Percentiles rank a stretch among this genome's conserved stretches.
phyloP scores from a whole-genome alignment of 2,329 filamentous ascomycete species.

The Penicillium rolfsii region DNA sequence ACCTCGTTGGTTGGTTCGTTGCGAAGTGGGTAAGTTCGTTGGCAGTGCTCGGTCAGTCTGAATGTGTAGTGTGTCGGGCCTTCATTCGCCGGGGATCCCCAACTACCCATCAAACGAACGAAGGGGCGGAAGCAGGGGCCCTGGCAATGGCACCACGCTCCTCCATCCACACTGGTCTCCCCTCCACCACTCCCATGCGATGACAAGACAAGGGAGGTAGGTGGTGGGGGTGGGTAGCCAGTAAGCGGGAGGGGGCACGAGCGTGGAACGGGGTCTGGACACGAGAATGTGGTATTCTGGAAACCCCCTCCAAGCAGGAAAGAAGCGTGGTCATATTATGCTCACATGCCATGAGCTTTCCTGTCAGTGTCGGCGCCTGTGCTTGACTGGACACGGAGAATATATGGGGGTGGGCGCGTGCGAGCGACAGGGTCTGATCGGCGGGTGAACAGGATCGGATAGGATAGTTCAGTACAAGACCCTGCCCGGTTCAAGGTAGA shows the following conservation, averaged over 20 bases:
- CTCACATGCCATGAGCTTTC: background rate
- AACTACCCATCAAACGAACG: background rate
- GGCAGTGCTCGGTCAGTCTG: background rate
- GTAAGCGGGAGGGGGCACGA: conserved; percentile 16
- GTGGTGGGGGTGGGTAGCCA: conserved; percentile 6
- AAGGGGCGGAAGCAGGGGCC: background rate
- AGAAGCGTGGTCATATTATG: background rate
- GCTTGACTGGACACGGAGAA: conserved; percentile 1
- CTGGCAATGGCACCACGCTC: background rate
- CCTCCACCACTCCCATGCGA: background rate
- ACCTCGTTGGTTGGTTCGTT: background rate
- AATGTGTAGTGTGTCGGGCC: conserved; percentile 14
- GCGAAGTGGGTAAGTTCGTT: background rate
- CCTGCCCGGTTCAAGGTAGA: too few species aligned
- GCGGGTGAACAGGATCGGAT: background rate
- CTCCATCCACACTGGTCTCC: background rate
- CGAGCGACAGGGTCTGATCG: conserved; percentile 10
- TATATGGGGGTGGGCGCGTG: background rate
- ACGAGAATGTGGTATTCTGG: conserved; percentile 14
- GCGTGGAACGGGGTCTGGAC: conserved; percentile 23
- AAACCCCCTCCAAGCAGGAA: background rate
- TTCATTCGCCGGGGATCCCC: conserved; percentile 20
- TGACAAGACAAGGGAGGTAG: background rate
- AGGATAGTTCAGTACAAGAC: too few species aligned
- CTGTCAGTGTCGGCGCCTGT: background rate